Percentiles rank a stretch among this genome's conserved stretches.
Evolutionary conservation across 345 rosid genomes (phyloP).

Genomic region (Raphanus sativus): DNA sequence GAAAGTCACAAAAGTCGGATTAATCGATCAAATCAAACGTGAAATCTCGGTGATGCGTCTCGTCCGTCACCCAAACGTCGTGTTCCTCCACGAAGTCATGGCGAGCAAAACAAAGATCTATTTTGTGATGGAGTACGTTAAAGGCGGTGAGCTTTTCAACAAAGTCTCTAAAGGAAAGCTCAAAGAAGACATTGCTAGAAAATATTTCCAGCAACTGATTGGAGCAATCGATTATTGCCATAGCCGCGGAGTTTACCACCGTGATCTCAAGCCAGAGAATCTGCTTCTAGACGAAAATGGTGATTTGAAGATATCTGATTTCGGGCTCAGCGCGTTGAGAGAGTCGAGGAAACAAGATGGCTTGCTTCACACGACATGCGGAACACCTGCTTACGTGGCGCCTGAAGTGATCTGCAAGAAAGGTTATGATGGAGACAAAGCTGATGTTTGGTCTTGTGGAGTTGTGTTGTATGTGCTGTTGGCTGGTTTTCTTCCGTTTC

Average conservation of each 20-base stretch:
- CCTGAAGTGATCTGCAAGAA: slow-evolving; percentile 75
- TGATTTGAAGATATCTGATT: slow-evolving; percentile 69
- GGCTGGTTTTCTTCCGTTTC: slow-evolving; percentile 80
- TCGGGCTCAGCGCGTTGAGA: slow-evolving; percentile 64
- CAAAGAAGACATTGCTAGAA: slow-evolving; percentile 65
- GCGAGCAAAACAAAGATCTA: slow-evolving; percentile 83
- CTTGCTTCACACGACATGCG: slow-evolving; percentile 85
- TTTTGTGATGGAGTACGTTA: slow-evolving; percentile 72
- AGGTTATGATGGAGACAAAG: slow-evolving; percentile 80
- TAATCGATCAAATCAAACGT: slow-evolving; percentile 79
- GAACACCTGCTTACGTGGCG: slow-evolving; percentile 90
- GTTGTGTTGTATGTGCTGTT: slow-evolving; percentile 69
- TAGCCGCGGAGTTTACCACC: slow-evolving; percentile 82
- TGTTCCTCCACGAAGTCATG: slow-evolving; percentile 81
- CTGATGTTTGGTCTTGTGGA: slow-evolving; percentile 91
- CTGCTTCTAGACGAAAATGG: slow-evolving; percentile 75
- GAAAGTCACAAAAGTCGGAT: slow-evolving; percentile 57
- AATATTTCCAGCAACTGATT: slow-evolving; percentile 72
- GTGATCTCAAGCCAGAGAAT: slow-evolving; percentile 88
- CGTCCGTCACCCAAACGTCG: slow-evolving; percentile 69
- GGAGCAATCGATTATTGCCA: slow-evolving; percentile 83
- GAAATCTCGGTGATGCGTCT: slow-evolving; percentile 89
- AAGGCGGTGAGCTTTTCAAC: slow-evolving; percentile 80
- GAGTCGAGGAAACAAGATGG: slow-evolving; percentile 69
- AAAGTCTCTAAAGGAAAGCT: slow-evolving; percentile 71